Conservation (phyloP, 2,329 filamentous ascomycete species). For the Verticillium nonalfalfae region DNA sequence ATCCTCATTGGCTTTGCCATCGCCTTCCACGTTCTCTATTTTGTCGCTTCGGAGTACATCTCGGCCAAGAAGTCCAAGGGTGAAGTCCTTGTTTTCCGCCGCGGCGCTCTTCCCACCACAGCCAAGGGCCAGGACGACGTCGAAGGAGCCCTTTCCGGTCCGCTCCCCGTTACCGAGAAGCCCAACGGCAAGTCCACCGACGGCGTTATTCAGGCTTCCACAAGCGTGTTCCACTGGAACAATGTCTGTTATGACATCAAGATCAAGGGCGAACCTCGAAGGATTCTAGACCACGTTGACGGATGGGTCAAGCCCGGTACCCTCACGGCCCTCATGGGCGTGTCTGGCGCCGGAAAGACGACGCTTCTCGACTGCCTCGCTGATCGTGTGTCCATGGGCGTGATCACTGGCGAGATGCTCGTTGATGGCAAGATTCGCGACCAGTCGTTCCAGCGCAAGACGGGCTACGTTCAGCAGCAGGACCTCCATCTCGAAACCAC, state of each 20-base stretch:
- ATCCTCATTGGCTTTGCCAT: slow-evolving; percentile 46
- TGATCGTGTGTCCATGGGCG: slow-evolving; percentile 80
- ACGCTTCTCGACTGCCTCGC: slow-evolving; percentile 84
- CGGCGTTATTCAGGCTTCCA: slow-evolving; percentile 46
- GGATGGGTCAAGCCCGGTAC: slow-evolving; percentile 94
- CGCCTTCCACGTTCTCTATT: slow-evolving; percentile 39
- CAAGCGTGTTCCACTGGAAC: slow-evolving; percentile 79
- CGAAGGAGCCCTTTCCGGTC: slow-evolving; percentile 50
- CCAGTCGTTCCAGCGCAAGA: slow-evolving; percentile 82
- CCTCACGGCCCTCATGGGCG: slow-evolving; percentile 84
- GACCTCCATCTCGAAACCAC: slow-evolving; percentile 81
- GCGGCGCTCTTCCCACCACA: slow-evolving; percentile 21
- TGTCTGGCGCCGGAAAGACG: slow-evolving; percentile 87
- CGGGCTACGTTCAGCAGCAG: slow-evolving; percentile 87
- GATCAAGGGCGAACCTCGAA: slow-evolving; percentile 69
- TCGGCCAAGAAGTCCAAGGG: slow-evolving; percentile 49
- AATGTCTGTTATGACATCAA: slow-evolving; percentile 72
- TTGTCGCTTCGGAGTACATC: slow-evolving; percentile 39
- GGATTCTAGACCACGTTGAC: slow-evolving; percentile 78
- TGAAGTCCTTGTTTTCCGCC: slow-evolving; percentile 52
- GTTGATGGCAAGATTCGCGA: slow-evolving; percentile 62
- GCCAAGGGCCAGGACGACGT: slow-evolving; percentile 6
- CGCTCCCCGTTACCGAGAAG: slow-evolving; percentile 37
- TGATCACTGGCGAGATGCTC: slow-evolving; percentile 78
- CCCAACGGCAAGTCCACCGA: slow-evolving; percentile 25